Percentiles rank a stretch among this genome's conserved stretches.
phyloP scores from a whole-genome alignment of 2,329 filamentous ascomycete species.

The Fusarium fujikuroi region DNA sequence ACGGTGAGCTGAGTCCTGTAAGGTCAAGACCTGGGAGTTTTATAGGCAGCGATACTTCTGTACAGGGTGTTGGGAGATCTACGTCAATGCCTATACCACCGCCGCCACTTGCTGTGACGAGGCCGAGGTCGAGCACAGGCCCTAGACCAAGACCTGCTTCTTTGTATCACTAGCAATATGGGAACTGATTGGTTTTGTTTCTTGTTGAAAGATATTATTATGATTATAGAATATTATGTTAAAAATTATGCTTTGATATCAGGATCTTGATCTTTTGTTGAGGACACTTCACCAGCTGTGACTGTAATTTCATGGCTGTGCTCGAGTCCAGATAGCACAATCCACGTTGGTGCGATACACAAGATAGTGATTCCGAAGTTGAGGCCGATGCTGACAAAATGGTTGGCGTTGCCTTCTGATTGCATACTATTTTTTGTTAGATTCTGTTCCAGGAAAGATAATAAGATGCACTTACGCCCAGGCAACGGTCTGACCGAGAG shows the following conservation, averaged over 20 bases:
- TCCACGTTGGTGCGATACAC: slow-evolving; percentile 13
- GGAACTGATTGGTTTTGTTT: rapidly evolving
- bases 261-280: background rate
- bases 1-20: background rate
- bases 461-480: slow-evolving; percentile 8
- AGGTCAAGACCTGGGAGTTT: slow-evolving; percentile 5
- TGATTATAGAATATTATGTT: slow-evolving; percentile 1
- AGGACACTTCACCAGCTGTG: background rate
- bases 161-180: background rate
- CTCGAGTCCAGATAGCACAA: slow-evolving; percentile 9
- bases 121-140: background rate
- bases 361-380: slow-evolving; percentile 19
- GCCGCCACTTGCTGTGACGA: background rate
- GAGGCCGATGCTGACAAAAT: slow-evolving; percentile 17
- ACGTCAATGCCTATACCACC: slow-evolving; percentile 7
- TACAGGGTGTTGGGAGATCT: background rate
- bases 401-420: slow-evolving; percentile 22
- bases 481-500: slow-evolving; percentile 14
- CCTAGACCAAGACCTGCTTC: background rate
- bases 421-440: slow-evolving; percentile 5
- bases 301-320: slow-evolving; percentile 19
- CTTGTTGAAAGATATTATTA: slow-evolving; percentile 19
- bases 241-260: background rate
- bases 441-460: no score
- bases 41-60: background rate